Evolutionary conservation across 805 yeast species (phyloP), one percentile per base, ranked within the genome.

Genomic region (Candida railenensis): DNA sequence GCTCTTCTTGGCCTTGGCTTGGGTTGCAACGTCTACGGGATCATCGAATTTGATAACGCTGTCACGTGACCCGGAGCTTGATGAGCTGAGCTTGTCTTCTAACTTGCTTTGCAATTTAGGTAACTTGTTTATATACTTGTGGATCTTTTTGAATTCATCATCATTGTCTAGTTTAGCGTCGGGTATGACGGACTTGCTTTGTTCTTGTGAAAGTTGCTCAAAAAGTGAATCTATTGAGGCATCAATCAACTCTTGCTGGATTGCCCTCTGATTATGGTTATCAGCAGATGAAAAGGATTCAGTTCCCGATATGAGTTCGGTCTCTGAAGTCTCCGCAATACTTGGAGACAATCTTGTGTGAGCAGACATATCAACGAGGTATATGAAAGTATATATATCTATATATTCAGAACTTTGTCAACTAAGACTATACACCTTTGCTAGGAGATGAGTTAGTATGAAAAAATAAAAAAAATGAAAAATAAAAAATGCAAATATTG

Each of bases 21-120:
- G 55, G 42, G 50, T 48, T 21, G 39, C 54, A 16, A 25, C 46
- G 15, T 52, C 49, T 19, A 74, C 74, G 11, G 83, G 79, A 52
- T 80, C 85, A 46, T 75, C 69, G n/a, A 78, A 67, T 33, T 53
- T 53, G 20, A 63, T 63, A 4, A 65, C 56, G 30, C 30, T 11
- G 33, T 64, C 67, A n/a, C 50, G 47, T 14, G 43, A 19, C 25
- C 45, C 43, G 11, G 40, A 48, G 2, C 14, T 19, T 4, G 25
- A n/a, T 30, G 11, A 12, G 16, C 48, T 47, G 45, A 57, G 47
- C 22, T 50, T 53, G 25, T 43, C 43, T 44, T 67, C 73, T 46
- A 62, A 62, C 28, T 54, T 53, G 30, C 66, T 53, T 34, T 66
- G 58, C 38, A 80, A 65, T 45, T 70, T 76, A 43, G 76, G 83